These are phyloP conservation scores for Phytophthora meadii DNA, from an alignment of 352 stramenopile genomes.

Conservation along the genomic window DNA sequence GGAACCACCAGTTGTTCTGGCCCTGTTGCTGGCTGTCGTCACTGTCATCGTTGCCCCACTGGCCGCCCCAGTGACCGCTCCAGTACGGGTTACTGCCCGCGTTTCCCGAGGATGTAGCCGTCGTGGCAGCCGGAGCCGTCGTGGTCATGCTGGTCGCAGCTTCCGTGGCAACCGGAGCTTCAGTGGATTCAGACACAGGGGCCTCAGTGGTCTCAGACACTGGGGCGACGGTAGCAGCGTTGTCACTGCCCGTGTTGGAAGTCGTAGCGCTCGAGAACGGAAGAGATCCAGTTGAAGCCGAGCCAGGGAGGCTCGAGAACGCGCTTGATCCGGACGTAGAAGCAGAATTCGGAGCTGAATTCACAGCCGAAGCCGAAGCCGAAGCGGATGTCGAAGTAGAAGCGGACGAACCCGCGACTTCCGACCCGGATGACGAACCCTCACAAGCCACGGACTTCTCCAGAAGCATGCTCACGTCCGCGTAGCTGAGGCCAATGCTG, in stretches of 20 bases:
- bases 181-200: conserved; percentile 19
- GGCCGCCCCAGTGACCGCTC: conserved; percentile 10
- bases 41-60: conserved; percentile 9
- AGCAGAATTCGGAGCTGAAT: conserved; percentile 6
- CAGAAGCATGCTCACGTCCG: conserved; percentile 37
- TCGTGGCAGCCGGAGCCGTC: conserved; percentile 9
- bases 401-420: conserved; percentile 4
- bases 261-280: conserved; percentile 8
- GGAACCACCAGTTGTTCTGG: conserved; percentile 17
- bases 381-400: conserved; percentile 11
- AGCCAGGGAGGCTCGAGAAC: conserved; percentile 16
- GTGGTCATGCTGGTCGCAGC: not conserved
- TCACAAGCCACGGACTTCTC: conserved; percentile 32
- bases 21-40: conserved; percentile 6
- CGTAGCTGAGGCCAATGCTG: conserved; percentile 41
- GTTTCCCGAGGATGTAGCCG: conserved; percentile 13
- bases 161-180: conserved; percentile 8
- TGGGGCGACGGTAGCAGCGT: conserved; percentile 17
- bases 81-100: conserved; percentile 13
- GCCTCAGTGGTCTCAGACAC: conserved; percentile 17
- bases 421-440: conserved; percentile 15
- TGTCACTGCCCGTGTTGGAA: conserved; percentile 9
- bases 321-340: conserved; percentile 14
- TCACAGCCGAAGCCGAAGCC: not conserved
- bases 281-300: conserved; percentile 16